Evolutionary conservation across 2,329 filamentous ascomycete species (phyloP), one percentile per base, ranked within the genome.

Genomic region (Arthrobotrys conoides): DNA sequence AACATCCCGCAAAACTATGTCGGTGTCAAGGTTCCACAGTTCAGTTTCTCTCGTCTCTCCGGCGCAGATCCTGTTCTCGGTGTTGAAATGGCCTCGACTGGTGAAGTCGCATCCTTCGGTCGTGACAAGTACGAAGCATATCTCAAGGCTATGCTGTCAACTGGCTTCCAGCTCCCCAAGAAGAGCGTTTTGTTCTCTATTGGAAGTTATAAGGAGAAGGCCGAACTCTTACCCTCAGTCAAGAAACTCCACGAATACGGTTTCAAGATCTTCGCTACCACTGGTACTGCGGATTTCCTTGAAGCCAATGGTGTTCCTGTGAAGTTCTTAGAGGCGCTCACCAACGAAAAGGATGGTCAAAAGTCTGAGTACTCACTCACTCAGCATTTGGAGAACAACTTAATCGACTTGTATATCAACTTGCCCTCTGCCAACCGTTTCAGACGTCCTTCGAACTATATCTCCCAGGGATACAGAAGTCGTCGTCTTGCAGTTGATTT

Each of bases 321-420:
- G 79, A 95, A 98, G 85, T 98, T 95, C 86, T 88, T 99, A 61
- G 96, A 99, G 85, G 91, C 94, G 36, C 89, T 99, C 12, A 89
- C 91, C 73, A 80, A 80, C 22, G 88, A 91, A 80, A 90, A 94
- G 80, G 92, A 94, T 81, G 91, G 94, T 80, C 93, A 97, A 84
- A 94, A 95, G 85, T 93, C 94, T 0, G 96, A 99, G 86, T 99
- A 97, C 87, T 99, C 96, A 8, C 89, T 99, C 80, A 97, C 94
- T 0, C 94, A 98, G 86, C 95, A 97, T 87, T 87, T 99, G 85
- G 92, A 95, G 75, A 98, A 97, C 87, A 98, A 98, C 86, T 91
- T 96, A 85, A 99, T 99, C 83, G 95, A 98, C 84, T 87, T 99
- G 78, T 99, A 99, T 87, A 97, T 99, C 90, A 99, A 99, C 85